Percentiles rank a stretch among this genome's conserved stretches.
Conservation (phyloP, 768 basidiomycete genomes). For the Lyophyllum semitale region DNA sequence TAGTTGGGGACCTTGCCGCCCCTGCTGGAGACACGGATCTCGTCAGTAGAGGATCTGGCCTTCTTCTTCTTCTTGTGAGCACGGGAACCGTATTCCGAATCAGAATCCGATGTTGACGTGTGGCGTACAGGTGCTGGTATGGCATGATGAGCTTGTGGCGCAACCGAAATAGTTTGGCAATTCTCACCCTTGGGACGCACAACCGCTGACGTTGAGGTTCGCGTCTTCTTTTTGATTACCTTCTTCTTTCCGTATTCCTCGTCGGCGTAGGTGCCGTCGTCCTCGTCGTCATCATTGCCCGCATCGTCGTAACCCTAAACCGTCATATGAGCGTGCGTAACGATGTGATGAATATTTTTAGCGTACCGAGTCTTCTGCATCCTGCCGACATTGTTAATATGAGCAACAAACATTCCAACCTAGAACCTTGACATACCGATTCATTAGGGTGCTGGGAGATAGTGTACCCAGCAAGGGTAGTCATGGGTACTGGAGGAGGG, state of each 20-base stretch:
- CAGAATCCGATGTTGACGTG: constrained; percentile 69
- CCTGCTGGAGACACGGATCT: constrained; percentile 76
- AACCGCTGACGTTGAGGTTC: constrained; percentile 41
- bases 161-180: constrained; percentile 9
- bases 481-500: constrained; percentile 33
- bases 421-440: constrained; percentile 37
- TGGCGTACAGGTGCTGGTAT: constrained; percentile 51
- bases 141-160: constrained; percentile 19
- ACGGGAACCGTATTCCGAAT: constrained; percentile 84
- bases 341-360: constrained; percentile 17
- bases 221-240: constrained; percentile 68
- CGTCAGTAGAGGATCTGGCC: constrained; percentile 56
- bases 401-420: constrained; percentile 15
- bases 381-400: constrained; percentile 28
- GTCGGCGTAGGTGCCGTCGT: constrained; percentile 79
- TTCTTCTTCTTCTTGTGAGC: constrained; percentile 85
- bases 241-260: constrained; percentile 77
- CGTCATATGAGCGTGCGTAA: constrained; percentile 19
- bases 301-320: constrained; percentile 52
- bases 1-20: constrained; percentile 85
- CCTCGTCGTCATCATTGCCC: constrained; percentile 68
- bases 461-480: constrained; percentile 36
- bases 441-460: constrained; percentile 32
- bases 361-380: constrained; percentile 65
- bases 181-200: constrained; percentile 61